Evolutionary conservation across 2,329 filamentous ascomycete genomes (phyloP), one percentile per base, ranked within the genome.

Genomic region (Colletotrichum somersetense): DNA sequence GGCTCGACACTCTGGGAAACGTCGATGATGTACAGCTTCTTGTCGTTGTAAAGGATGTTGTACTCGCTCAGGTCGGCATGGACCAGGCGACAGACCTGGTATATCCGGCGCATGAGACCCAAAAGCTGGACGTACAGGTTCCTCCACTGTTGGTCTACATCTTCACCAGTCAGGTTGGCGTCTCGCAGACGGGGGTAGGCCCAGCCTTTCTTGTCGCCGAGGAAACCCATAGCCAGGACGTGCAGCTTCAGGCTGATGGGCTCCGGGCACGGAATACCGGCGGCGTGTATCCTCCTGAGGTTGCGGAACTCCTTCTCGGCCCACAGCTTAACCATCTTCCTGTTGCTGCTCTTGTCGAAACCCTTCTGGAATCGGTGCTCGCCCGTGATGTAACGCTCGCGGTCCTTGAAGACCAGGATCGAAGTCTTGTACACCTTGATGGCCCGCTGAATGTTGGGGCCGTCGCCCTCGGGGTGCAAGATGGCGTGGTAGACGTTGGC

Each of bases 371-470:
- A 99, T 33, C 96, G 89, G 83, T 95, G 95, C 83, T 99, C 96
- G 75, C 96, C 96, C 0, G 92, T 93, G 74, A 99, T 96, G 82
- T 99, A 99, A 78, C 95, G 92, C 83, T 98, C 95, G 71, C 96
- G 90, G 83, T 99, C 96, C 84, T 98, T 98, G 90, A 99, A 99
- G 33, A 97, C 95, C 42, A 99, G 85, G 75, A 99, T 99, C 66
- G 93, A 93, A 10, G 96, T 99, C 88, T 99, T 99, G 89, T 99
- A 99, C 62, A 99, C 94, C 84, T 99, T 99, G 86, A 98, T 95
- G 16, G 96, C 96, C 61, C 94, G 90, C 78, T 97, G 94, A 0
- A 91, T 83, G 0, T 89, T 84, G 26, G 87, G 83, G 12, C 88
- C 87, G 8, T 90, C 85, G n/a, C 85, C 85, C 1, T 87, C 85